Base-by-base conservation (phyloP, 768 basidiomycete genomes). In the Imleria badia region DNA sequence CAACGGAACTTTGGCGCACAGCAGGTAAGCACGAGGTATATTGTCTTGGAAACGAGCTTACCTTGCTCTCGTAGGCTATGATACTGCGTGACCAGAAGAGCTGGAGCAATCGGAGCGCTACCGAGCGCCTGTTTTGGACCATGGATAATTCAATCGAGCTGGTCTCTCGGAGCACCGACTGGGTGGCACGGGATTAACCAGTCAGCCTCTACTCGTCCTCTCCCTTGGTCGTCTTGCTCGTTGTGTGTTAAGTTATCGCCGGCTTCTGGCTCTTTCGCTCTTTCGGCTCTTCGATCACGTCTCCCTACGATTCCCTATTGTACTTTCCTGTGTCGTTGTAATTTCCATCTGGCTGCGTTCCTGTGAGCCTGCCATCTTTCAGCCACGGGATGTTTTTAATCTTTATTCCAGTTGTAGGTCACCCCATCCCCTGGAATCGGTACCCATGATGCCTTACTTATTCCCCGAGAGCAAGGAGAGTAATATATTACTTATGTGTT, bases 1-100 rank as follows among this genome's bases (percentile, higher is more conserved):
- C 90, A 94, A 66, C 81, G 95, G 52, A 97, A 97, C 72, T 94
- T 94, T 71, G 94, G 93, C 51, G 95, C 97, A 52, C 97, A 99
- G 69, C 97, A 97, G 85, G 93, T 93, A 59, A 52, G 77, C 72
- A 42, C 1, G 13, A 9, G 2, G 6, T n/a, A 20, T 3, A 29
- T 41, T 20, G 2, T 6, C 9, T 41, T 41, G 38, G 31, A 10
- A 26, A 56, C 55, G 33, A 39, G 14, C 6, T 41, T 22, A 50
- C 53, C 44, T 43, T 55, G 42, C 20, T 46, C 19, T 36, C 48
- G 26, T 59, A 96, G 91, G 96, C 96, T 17, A 95, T 97, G 86
- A 93, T 98, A 52, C 76, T 99, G 13, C 82, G 96, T 23, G 91
- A 95, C 66, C 97, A 99, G 70, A 94, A 93, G 72, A 89, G 89